These are phyloP conservation scores for Rhodamnia rubescens DNA, from an alignment of 345 rosid species.

Conservation along the genomic window DNA sequence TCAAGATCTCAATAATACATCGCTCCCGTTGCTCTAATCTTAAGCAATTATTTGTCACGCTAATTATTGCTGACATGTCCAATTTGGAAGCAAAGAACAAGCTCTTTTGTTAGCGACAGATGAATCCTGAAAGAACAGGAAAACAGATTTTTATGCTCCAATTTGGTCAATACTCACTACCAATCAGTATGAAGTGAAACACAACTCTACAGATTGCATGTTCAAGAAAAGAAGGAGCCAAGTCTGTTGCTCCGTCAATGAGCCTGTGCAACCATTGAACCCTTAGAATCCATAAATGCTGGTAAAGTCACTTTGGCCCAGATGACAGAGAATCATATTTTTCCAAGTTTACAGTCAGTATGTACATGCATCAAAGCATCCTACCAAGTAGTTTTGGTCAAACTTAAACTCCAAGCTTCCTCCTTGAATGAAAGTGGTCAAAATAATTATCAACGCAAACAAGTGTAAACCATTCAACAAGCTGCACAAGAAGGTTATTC, in stretches of 20 bases:
- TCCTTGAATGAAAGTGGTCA: not conserved
- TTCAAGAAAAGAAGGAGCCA: not conserved
- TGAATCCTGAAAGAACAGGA: not conserved
- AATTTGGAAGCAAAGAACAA: not conserved
- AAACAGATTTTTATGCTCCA: not conserved
- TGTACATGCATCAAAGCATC: not conserved
- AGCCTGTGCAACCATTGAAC: not conserved
- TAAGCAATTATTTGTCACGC: not conserved
- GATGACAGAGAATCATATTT: not conserved
- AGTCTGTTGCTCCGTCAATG: not conserved
- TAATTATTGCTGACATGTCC: not conserved
- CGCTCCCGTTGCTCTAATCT: not conserved
- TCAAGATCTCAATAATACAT: not conserved
- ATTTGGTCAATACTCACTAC: not conserved
- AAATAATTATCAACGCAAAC: not conserved
- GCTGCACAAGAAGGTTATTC: not conserved
- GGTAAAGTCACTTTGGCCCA: not conserved
- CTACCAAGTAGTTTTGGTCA: not conserved
- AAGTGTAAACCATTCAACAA: not conserved
- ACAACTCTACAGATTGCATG: not conserved
- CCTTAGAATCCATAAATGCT: not conserved
- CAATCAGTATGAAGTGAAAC: not conserved
- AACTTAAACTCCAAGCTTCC: not conserved
- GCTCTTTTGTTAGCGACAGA: not conserved
- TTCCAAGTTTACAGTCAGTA: not conserved